Evolutionary conservation across 805 yeast genomes (phyloP).

Genomic region (Dipodascus albidus): DNA sequence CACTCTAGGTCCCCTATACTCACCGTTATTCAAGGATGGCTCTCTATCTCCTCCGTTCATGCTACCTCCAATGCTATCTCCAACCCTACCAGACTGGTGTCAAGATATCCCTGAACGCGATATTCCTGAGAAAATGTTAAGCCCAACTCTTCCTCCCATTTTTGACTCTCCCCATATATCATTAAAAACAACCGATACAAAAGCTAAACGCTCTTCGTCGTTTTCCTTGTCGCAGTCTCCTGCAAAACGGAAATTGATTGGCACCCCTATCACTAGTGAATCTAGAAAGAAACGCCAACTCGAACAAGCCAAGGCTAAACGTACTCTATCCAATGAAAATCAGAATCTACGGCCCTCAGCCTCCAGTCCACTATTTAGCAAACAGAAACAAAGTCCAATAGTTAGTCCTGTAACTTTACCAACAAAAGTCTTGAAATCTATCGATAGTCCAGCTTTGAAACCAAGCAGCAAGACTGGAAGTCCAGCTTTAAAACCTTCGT

Average conservation of each 20-base stretch:
- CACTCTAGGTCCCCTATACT: neutral
- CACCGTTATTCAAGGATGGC: neutral
- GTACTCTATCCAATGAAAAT: neutral
- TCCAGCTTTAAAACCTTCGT: neutral
- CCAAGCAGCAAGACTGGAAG: neutral
- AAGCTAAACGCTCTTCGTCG: neutral
- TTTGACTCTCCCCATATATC: conserved; percentile 12
- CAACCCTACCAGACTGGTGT: conserved; percentile 26
- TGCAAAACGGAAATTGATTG: neutral
- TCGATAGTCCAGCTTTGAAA: neutral
- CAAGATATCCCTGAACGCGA: conserved; percentile 11
- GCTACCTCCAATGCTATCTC: conserved; percentile 28
- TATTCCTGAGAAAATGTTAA: conserved; percentile 23
- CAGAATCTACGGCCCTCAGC: neutral
- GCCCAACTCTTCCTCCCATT: conserved; percentile 30
- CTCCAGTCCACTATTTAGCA: neutral
- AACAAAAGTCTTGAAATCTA: neutral
- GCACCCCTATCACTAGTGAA: neutral
- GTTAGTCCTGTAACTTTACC: neutral
- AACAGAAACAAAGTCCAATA: neutral
- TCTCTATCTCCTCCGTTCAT: neutral
- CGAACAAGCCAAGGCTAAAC: conserved; percentile 15
- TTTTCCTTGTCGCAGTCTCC: neutral
- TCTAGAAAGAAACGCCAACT: neutral
- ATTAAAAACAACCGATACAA: neutral